A percentile compares a stretch with the other conserved stretches of the same genome.
Evolutionary conservation across 495 filamentous ascomycete genomes (phyloP).

Genomic region (Mycothermus thermophilus): DNA sequence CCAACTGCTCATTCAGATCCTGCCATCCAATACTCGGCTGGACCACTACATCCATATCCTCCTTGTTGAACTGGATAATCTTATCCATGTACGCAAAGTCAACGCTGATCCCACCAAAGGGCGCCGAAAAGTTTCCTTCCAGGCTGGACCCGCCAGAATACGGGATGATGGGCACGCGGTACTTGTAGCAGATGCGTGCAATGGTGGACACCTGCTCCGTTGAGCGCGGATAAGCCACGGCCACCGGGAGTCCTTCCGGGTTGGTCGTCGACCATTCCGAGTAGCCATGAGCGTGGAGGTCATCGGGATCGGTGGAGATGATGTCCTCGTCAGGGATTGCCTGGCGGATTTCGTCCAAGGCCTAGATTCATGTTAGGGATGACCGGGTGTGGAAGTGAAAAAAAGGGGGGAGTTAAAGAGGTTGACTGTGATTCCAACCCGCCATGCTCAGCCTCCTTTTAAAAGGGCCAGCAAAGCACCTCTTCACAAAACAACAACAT

Average conservation of each 20-base stretch:
- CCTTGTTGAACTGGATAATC: constrained; percentile 62
- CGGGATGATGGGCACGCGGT: constrained; percentile 73
- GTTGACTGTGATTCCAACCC: no score
- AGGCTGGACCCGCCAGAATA: constrained; percentile 80
- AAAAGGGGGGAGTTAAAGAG: no score
- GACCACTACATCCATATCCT: constrained; percentile 85
- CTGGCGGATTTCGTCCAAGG: constrained; percentile 40
- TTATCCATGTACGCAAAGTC: constrained; percentile 82
- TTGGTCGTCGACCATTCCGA: constrained; percentile 85
- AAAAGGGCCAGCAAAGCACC: no score
- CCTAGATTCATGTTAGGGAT: no score
- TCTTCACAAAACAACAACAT: no score
- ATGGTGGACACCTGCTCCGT: constrained; percentile 73
- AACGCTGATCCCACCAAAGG: constrained; percentile 73
- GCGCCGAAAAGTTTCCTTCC: constrained; percentile 79
- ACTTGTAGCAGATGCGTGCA: constrained; percentile 67
- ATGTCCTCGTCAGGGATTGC: constrained; percentile 50
- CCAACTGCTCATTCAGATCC: constrained; percentile 67
- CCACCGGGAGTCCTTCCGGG: constrained; percentile 61
- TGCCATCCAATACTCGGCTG: constrained; percentile 89
- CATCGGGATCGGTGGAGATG: constrained; percentile 72
- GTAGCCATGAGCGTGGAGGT: constrained; percentile 68
- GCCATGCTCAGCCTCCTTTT: no score
- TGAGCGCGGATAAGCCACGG: constrained; percentile 62
- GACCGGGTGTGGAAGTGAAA: no score